A percentile compares a stretch with the other conserved stretches of the same genome.
phyloP scores from a whole-genome alignment of 352 stramenopile genomes.

The Globisporangium nunn region DNA sequence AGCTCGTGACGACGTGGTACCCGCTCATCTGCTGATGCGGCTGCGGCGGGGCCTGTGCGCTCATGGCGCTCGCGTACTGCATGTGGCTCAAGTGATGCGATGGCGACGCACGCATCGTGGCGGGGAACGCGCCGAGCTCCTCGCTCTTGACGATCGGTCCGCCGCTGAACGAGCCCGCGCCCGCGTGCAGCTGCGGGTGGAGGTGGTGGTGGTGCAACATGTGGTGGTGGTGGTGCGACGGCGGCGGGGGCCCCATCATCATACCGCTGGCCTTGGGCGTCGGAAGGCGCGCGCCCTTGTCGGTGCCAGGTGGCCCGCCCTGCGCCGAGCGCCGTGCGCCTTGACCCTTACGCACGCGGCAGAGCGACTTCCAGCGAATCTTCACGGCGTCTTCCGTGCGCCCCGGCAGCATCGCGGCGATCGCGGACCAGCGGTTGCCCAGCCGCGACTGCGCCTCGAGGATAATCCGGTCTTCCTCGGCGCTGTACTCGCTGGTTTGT shows the following conservation, averaged over 20 bases:
- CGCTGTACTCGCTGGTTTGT: conserved; percentile 45
- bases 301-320: background rate
- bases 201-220: conserved; percentile 17
- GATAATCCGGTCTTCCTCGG: conserved; percentile 87
- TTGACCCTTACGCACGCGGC: conserved; percentile 65
- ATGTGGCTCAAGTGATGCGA: conserved; percentile 20
- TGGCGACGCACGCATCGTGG: conserved; percentile 30
- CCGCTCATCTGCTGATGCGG: conserved; percentile 13
- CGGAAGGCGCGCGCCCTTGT: conserved; percentile 29
- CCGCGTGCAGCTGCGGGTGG: conserved; percentile 1
- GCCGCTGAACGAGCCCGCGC: conserved; percentile 26
- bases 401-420: conserved; percentile 84
- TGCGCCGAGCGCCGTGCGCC: conserved; percentile 24
- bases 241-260: conserved; percentile 13
- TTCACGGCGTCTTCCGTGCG: conserved; percentile 88
- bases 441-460: conserved; percentile 73
- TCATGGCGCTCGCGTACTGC: conserved; percentile 18
- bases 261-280: conserved; percentile 14
- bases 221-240: conserved; percentile 15
- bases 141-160: conserved; percentile 60
- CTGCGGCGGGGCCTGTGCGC: conserved; percentile 6
- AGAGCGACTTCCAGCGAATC: conserved; percentile 89
- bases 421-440: conserved; percentile 88
- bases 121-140: conserved; percentile 43
- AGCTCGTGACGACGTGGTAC: conserved; percentile 14